A percentile compares a stretch with the other conserved stretches of the same genome.
These are phyloP conservation scores for Aspergillus fischeri DNA, from an alignment of 2,329 filamentous ascomycete species.

Conservation along the genomic window DNA sequence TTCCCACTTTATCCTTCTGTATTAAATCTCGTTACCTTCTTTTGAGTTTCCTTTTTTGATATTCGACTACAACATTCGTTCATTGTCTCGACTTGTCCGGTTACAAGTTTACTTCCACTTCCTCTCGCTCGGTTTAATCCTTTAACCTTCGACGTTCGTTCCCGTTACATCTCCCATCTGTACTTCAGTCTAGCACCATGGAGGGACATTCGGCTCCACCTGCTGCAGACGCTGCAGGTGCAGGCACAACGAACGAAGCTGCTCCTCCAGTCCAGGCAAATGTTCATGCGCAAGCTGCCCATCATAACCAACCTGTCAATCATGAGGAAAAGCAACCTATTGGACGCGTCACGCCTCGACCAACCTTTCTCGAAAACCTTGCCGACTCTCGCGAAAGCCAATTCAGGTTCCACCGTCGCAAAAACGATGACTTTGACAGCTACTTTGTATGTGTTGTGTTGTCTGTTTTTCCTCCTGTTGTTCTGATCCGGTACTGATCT, in stretches of 20 bases:
- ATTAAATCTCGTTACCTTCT: conserved; percentile 2
- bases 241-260: conserved; percentile 8
- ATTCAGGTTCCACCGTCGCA: conserved; percentile 25
- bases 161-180: neutral
- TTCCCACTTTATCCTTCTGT: conserved; percentile 3
- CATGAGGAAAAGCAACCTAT: conserved; percentile 22
- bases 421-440: conserved; percentile 52
- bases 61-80: neutral
- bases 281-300: conserved; percentile 8
- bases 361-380: conserved; percentile 31
- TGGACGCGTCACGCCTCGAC: conserved; percentile 26
- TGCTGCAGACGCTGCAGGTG: conserved; percentile 7
- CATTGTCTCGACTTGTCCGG: conserved; percentile 3
- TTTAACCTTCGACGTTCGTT: neutral
- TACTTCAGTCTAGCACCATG: neutral
- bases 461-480: neutral
- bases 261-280: conserved; percentile 18
- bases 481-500: neutral
- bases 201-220: conserved; percentile 5
- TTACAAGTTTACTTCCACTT: conserved; percentile 6
- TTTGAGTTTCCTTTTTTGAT: neutral
- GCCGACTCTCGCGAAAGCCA: conserved; percentile 28
- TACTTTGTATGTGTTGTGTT: conserved; percentile 52
- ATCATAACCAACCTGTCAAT: conserved; percentile 9
- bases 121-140: conserved; percentile 1